Base-by-base conservation (phyloP, 1,284 basidiomycete species). In the Apiotrichum gamsii region DNA sequence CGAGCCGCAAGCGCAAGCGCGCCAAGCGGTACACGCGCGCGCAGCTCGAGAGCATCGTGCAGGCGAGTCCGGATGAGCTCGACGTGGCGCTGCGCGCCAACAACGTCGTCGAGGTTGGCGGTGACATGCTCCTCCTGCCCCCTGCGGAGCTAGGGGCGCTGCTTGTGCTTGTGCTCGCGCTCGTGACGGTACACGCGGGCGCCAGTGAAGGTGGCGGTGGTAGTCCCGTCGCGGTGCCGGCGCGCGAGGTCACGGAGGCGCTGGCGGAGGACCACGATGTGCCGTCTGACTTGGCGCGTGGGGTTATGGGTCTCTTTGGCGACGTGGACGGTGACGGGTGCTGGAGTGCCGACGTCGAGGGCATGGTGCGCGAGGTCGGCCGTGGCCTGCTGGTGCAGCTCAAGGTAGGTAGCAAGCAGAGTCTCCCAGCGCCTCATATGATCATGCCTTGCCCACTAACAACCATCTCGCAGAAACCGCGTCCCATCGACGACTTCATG, bases 251-350 rank as follows among this genome's bases (percentile, higher is more conserved):
- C 20, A 64, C 77, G 2, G 70, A 76, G 2, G 72, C 80, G 0
- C 75, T 93, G 14, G 78, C 82, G 6, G 25, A 28, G 28, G 82
- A 85, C n/a, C 82, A 90, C 59, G 87, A 89, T 16, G 72, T 90
- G 18, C 75, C 78, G 1, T 67, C 76, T 4, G 67, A 75, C 0
- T 80, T 91, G 5, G 78, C 80, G 0, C 67, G 61, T 4, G 85
- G 88, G 58, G 76, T 91, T 9, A 80, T 93, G 74, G 64, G 69
- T 0, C 89, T 90, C 81, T 94, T 90, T 58, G 89, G 89, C 3
- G 68, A 72, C 2, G 64, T 84, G 1, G 49, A 40, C 1, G 48
- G 21, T 14, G 48, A 53, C 19, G 56, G 45, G 24, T 23, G 25
- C 6, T 72, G 71, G 68, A 34, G 39, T 16, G 57, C 51, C 9